Evolutionary conservation across 768 basidiomycete species (phyloP).

Genomic region (Collybia nuda): DNA sequence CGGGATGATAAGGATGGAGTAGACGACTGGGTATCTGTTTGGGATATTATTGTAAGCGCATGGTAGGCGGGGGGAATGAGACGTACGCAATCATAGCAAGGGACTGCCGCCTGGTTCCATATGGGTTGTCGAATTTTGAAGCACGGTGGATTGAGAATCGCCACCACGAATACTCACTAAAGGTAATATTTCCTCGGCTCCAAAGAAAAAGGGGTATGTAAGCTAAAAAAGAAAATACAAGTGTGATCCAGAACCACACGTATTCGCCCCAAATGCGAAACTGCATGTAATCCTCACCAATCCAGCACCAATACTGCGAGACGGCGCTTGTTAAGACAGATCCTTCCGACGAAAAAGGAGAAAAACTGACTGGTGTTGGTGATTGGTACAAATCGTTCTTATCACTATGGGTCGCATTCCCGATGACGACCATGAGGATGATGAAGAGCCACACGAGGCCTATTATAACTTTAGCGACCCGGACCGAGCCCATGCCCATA

Average conservation of each 20-base stretch:
- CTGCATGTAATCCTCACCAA: constrained; percentile 24
- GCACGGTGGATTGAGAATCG: constrained; percentile 3
- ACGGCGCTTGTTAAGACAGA: neutral
- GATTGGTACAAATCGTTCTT: constrained; percentile 19
- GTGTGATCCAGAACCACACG: constrained; percentile 44
- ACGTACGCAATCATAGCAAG: constrained; percentile 8
- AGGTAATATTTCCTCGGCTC: neutral
- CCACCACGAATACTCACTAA: constrained; percentile 3
- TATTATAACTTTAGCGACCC: constrained; percentile 23
- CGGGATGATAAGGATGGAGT: constrained; percentile 6
- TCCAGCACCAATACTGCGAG: constrained; percentile 43
- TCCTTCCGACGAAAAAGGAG: neutral
- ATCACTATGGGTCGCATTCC: constrained; percentile 20
- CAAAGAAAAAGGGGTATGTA: constrained; percentile 17
- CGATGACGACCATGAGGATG: constrained; percentile 28
- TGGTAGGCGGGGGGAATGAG: neutral
- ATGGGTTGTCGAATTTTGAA: neutral
- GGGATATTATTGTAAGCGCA: no score
- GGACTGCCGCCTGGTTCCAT: constrained; percentile 3
- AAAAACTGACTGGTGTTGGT: constrained; percentile 34
- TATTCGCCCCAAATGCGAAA: constrained; percentile 42
- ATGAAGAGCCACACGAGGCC: constrained; percentile 33
- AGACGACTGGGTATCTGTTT: constrained; percentile 5
- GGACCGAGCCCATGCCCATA: constrained; percentile 17
- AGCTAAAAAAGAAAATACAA: constrained; percentile 27